phyloP scores from a whole-genome alignment of 2,329 filamentous ascomycete genomes.

The Blumeria graminis region DNA sequence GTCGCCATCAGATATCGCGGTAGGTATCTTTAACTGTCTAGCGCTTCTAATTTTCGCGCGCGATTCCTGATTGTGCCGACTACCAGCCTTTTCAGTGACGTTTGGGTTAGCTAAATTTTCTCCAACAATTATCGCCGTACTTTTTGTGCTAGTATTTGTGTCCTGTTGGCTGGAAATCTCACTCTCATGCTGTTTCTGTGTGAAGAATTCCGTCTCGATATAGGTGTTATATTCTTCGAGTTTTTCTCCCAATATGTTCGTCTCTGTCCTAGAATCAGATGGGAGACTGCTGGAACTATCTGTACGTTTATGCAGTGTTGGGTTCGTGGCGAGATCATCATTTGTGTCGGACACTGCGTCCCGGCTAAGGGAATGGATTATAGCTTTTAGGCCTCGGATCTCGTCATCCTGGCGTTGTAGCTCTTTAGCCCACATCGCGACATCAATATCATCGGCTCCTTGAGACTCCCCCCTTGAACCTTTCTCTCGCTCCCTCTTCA shows the following conservation, averaged over 20 bases:
- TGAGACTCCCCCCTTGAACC: conserved; percentile 26
- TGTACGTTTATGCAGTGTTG: conserved; percentile 6
- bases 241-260: conserved; percentile 39
- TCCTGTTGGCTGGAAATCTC: conserved; percentile 28
- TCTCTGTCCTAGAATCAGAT: conserved; percentile 29
- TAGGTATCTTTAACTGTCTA: conserved; percentile 28
- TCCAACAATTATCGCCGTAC: conserved; percentile 16
- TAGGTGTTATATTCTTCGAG: conserved; percentile 52
- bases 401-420: conserved; percentile 91
- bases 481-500: conserved; percentile 73
- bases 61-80: conserved; percentile 23
- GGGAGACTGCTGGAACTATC: too few species aligned
- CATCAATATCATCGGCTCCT: conserved; percentile 22
- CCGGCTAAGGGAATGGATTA: conserved; percentile 83
- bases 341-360: conserved; percentile 25
- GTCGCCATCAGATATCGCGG: conserved; percentile 31
- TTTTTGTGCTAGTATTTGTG: conserved; percentile 15
- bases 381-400: conserved; percentile 87
- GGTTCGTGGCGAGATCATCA: conserved; percentile 13
- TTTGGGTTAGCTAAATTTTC: conserved; percentile 37
- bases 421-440: conserved; percentile 24
- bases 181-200: conserved; percentile 69
- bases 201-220: conserved; percentile 44
- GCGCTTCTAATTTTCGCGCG: conserved; percentile 21
- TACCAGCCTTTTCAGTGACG: conserved; percentile 39